These are phyloP conservation scores for Leptoxyphium fumago DNA, from an alignment of 2,329 filamentous ascomycete genomes.

Conservation along the genomic window DNA sequence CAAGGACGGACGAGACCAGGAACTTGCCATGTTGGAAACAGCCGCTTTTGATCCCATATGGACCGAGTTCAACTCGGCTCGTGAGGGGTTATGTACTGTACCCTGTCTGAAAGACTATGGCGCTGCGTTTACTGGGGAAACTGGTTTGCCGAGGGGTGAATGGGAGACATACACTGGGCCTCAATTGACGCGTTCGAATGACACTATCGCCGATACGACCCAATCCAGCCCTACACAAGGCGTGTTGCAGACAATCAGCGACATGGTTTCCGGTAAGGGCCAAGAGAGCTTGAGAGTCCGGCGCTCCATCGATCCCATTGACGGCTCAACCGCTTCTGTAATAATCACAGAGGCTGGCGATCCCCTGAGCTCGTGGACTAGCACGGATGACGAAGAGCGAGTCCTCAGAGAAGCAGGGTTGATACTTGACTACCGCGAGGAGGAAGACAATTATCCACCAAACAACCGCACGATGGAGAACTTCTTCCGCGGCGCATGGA, in stretches of 20 bases:
- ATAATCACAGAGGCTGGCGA: constrained; percentile 21
- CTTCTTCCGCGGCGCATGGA: constrained; percentile 43
- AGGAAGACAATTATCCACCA: constrained; percentile 39
- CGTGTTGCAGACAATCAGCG: not conserved
- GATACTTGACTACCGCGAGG: constrained; percentile 30
- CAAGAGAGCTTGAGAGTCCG: constrained; percentile 1
- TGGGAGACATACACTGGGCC: constrained; percentile 38
- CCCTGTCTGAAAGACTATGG: constrained; percentile 41
- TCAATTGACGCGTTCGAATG: constrained; percentile 21
- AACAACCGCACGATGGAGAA: constrained; percentile 41
- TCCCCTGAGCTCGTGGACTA: constrained; percentile 17
- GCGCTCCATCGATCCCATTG: constrained; percentile 1
- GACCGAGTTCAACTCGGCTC: constrained; percentile 41
- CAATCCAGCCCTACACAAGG: not conserved
- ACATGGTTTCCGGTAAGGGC: constrained; percentile 1
- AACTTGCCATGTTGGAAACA: constrained; percentile 43
- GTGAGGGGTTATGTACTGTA: constrained; percentile 37
- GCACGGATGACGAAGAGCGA: constrained; percentile 20
- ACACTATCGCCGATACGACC: constrained; percentile 1
- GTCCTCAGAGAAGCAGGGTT: constrained; percentile 27
- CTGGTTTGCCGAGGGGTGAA: constrained; percentile 32
- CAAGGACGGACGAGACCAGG: constrained; percentile 38
- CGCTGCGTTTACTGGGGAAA: constrained; percentile 36
- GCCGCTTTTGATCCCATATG: constrained; percentile 43
- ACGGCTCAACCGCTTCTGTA: constrained; percentile 4